These are phyloP conservation scores for Boletus huronensis DNA, from an alignment of 768 basidiomycete genomes.

Conservation along the genomic window DNA sequence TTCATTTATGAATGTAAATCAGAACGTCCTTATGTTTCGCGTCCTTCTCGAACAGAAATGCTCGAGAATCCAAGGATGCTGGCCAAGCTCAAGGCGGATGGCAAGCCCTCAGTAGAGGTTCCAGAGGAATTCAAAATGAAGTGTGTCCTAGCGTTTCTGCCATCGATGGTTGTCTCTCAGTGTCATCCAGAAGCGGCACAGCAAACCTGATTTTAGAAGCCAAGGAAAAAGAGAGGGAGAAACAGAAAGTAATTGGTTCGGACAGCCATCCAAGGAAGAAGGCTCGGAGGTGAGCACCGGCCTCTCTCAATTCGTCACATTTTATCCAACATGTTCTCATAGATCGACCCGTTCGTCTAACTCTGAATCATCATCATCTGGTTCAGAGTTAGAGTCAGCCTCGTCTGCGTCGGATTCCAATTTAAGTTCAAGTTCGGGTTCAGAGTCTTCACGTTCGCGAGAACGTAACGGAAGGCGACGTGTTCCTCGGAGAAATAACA, in stretches of 20 bases:
- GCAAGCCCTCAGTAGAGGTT: slow-evolving; percentile 76
- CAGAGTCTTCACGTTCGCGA: slow-evolving; percentile 44
- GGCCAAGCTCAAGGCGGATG: slow-evolving; percentile 64
- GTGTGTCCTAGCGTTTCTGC: slow-evolving; percentile 38
- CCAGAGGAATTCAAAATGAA: slow-evolving; percentile 89
- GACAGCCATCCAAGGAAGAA: slow-evolving; percentile 35
- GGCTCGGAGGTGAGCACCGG: slow-evolving; percentile 39
- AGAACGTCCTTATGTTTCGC: slow-evolving; percentile 73
- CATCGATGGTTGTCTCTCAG: slow-evolving; percentile 1
- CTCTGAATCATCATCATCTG: slow-evolving; percentile 20
- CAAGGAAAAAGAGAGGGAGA: slow-evolving; percentile 73
- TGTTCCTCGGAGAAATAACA: slow-evolving; percentile 26
- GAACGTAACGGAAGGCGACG: slow-evolving; percentile 42
- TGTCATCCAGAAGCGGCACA: slow-evolving; percentile 56
- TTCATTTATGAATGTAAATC: slow-evolving; percentile 90
- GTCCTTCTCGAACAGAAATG: slow-evolving; percentile 86
- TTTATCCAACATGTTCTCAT: neutral
- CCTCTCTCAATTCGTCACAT: slow-evolving; percentile 3
- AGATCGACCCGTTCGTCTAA: slow-evolving; percentile 35
- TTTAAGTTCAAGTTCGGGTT: slow-evolving; percentile 43
- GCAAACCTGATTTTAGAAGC: slow-evolving; percentile 81
- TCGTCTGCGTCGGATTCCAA: slow-evolving; percentile 39
- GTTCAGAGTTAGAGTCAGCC: slow-evolving; percentile 21
- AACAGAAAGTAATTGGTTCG: slow-evolving; percentile 29
- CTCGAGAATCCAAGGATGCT: slow-evolving; percentile 73